Evolutionary conservation across 2,329 filamentous ascomycete species (phyloP), one percentile per base, ranked within the genome.

Genomic region (Pseudocercospora musae): DNA sequence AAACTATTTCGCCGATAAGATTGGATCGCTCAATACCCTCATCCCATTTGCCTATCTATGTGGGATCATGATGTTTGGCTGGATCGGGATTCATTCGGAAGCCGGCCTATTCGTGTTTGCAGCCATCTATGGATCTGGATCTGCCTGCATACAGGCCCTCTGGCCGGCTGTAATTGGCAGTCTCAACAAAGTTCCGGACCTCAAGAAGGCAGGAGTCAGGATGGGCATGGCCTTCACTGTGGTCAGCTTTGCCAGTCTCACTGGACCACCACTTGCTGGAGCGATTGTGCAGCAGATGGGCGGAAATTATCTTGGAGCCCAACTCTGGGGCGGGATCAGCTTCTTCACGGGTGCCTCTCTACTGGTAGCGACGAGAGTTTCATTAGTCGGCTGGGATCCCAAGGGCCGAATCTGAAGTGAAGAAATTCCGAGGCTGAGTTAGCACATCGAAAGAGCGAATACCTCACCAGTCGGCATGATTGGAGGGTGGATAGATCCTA

Each of bases 21-120:
- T 83, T 2, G 86, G 86, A 0, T 79, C 83, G 0, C 75, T 87
- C 53, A 87, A 87, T 67, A 78, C 80, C 1, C 78, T 85, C 25
- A 79, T 85, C n/a, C 79, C 84, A 0, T 79, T 81, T 55, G 78
- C 77, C 2, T 71, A 81, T 10, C 62, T 79, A 3, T 77, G 82
- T 2, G 78, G 78, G 1, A 71, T 82, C 13, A 75, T 85, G 62
- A 73, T 85, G 33, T 86, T 81, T 67, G 79, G 78, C 57, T 89
- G 87, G 87, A 79, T 81, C 1, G 81, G 78, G 0, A 83, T 88
- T 1, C 63, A 72, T 8, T 73, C 70, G 2, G 59, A 70, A 9
- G 65, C 69, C 4, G 74, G 76, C 0, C 64, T 83, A 0, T 81
- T 78, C 60, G 76, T 72, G 0, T 83, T 81, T 67, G 76, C 78